Conservation (phyloP, 1,139 yeast species). For the Candida tetrigidarum region DNA sequence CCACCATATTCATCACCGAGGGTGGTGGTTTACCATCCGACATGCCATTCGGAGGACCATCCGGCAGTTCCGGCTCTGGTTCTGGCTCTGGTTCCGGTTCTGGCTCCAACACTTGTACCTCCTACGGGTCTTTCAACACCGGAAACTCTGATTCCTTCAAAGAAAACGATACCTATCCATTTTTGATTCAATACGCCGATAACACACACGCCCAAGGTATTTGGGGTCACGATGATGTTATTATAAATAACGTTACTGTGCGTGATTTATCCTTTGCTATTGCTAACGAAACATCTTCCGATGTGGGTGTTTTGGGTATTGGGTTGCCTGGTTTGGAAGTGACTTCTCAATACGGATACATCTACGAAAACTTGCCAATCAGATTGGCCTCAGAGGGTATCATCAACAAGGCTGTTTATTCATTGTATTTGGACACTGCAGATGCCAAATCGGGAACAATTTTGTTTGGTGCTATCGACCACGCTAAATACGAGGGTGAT, state of each 20-base stretch:
- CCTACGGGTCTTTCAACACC: conserved; percentile 45
- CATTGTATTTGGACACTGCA: conserved; percentile 48
- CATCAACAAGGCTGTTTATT: conserved; percentile 56
- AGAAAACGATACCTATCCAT: conserved; percentile 38
- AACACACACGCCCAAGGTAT: conserved; percentile 60
- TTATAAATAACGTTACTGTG: conserved; percentile 45
- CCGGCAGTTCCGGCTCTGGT: conserved; percentile 11
- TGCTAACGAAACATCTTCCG: conserved; percentile 46
- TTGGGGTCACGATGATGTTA: conserved; percentile 55
- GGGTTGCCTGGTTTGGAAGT: conserved; percentile 59
- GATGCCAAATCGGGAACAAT: conserved; percentile 31
- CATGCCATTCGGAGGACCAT: conserved; percentile 9
- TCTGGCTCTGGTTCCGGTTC: too few relatives aligned
- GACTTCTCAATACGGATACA: conserved; percentile 22
- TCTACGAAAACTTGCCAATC: conserved; percentile 37
- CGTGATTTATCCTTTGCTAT: conserved; percentile 53
- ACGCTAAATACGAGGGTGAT: conserved; percentile 46
- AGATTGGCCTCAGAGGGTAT: conserved; percentile 44
- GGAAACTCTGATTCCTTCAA: conserved; percentile 35
- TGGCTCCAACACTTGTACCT: conserved; percentile 31
- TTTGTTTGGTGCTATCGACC: conserved; percentile 44
- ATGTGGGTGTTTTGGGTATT: conserved; percentile 56
- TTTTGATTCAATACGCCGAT: conserved; percentile 65
- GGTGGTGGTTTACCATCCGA: conserved; percentile 10
- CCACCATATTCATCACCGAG: conserved; percentile 11